Evolutionary conservation across 768 basidiomycete species (phyloP).

Genomic region (Scleroderma bovista): DNA sequence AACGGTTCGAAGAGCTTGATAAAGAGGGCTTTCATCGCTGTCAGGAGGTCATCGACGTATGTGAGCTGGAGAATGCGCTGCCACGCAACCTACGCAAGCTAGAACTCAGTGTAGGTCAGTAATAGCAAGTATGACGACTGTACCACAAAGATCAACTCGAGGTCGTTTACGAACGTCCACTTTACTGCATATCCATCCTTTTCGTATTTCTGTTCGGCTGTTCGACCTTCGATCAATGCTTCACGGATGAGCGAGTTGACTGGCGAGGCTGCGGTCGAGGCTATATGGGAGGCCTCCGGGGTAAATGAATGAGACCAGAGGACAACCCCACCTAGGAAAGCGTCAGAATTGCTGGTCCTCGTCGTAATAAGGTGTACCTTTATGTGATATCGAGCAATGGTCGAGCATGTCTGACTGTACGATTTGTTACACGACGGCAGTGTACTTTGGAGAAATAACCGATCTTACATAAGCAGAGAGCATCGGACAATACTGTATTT

Average conservation of each 20-base stretch:
- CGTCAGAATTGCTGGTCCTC: conserved; percentile 2
- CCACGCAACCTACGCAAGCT: conserved; percentile 74
- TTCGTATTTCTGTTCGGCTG: conserved; percentile 79
- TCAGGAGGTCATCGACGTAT: conserved; percentile 86
- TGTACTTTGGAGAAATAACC: too few species aligned
- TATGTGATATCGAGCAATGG: conserved; percentile 93
- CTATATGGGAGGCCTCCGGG: conserved; percentile 68
- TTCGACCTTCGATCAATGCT: conserved; percentile 86
- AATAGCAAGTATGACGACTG: conserved; percentile 19
- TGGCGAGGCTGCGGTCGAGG: conserved; percentile 69
- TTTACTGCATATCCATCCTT: conserved; percentile 91
- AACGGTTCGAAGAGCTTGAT: conserved; percentile 83
- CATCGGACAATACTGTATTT: too few species aligned
- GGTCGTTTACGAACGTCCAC: conserved; percentile 93
- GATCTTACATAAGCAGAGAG: too few species aligned
- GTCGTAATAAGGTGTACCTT: conserved; percentile 46
- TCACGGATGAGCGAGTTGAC: conserved; percentile 87
- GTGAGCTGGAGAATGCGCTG: conserved; percentile 93
- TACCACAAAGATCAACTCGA: conserved; percentile 96
- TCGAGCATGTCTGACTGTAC: conserved; percentile 62
- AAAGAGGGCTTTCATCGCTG: conserved; percentile 77
- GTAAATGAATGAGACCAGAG: conserved; percentile 96
- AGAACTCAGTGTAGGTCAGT: neutral
- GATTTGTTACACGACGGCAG: too few species aligned
- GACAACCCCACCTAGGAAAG: conserved; percentile 74